Evolutionary conservation across 163 green algal species (phyloP), one percentile per base, ranked within the genome.

Genomic region (Trebouxiophyceae sp.): DNA sequence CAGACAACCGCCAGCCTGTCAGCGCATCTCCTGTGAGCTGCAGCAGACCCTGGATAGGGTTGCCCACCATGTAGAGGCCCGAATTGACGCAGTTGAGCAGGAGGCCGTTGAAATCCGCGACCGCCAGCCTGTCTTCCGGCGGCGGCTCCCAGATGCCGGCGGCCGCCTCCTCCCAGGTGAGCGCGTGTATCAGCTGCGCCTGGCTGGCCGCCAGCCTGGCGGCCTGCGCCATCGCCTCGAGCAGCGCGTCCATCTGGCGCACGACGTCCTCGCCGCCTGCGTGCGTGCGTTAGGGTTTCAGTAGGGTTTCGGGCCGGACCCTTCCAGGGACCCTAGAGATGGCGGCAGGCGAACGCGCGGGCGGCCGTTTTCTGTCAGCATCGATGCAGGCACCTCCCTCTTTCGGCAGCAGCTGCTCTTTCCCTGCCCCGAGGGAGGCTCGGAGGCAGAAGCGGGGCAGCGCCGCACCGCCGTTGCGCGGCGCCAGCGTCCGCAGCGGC

Each of bases 1-100:
- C n/a, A n/a, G n/a, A n/a, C n/a, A n/a, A n/a, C n/a, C n/a, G n/a
- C n/a, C n/a, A n/a, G n/a, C 23, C 33, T 54, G 31, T 50, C n/a
- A 12, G 30, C 19, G 50, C 1, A 33, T 54, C 30, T 20, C 31
- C 32, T 27, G 1, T 56, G 5, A 23, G 24, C 50, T 59, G 2
- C 54, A 59, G 20, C 1, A 1, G 8, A n/a, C 1, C 3, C 28
- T 31, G 54, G n/a, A n/a, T 24, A 59, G 54, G 24, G 54, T n/a
- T 33, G 2, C 56, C n/a, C 30, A 62, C 63, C 77, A 84, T 84
- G 71, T 84, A 84, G 26, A 84, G 77, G 2, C 73, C 77, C 29
- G 63, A 66, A 67, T 66, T 74, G 33, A 76, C 30, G 27, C 79
- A 73, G 60, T 84, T 81, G 45, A 84, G 66, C 27, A 74, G 28